Percentiles rank a stretch among this genome's conserved stretches.
Evolutionary conservation across 1,284 basidiomycete genomes (phyloP).

Genomic region (Exsudoporus floridanus): DNA sequence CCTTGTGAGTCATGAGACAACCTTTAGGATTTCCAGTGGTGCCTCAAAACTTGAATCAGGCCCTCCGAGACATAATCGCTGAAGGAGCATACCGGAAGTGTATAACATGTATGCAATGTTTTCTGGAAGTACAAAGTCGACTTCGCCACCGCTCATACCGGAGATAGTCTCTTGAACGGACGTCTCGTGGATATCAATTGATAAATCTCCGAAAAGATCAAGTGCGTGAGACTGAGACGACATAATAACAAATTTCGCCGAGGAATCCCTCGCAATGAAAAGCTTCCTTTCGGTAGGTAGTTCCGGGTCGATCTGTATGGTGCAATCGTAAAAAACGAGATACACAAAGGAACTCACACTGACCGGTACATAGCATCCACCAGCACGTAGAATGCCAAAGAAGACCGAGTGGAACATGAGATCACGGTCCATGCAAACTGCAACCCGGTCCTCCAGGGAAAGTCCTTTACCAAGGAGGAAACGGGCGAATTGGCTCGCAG

Average conservation of each 20-base stretch:
- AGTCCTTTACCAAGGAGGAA: conserved; percentile 45
- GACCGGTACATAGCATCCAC: conserved; percentile 56
- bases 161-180: conserved; percentile 30
- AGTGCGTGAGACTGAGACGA: conserved; percentile 30
- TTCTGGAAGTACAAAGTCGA: conserved; percentile 35
- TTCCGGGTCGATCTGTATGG: conserved; percentile 50
- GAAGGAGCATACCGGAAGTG: conserved; percentile 43
- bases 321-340: conserved; percentile 1
- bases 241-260: conserved; percentile 45
- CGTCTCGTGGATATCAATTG: conserved; percentile 35
- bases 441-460: conserved; percentile 44
- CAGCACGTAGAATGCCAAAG: conserved; percentile 50
- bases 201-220: conserved; percentile 32
- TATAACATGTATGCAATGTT: conserved; percentile 52
- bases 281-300: conserved; percentile 48
- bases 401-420: conserved; percentile 46
- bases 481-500: conserved; percentile 44
- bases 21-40: conserved; percentile 58
- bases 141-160: conserved; percentile 31
- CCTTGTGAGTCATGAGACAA: conserved; percentile 50
- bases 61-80: not conserved
- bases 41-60: conserved; percentile 32
- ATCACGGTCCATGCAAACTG: conserved; percentile 49
- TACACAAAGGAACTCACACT: conserved; percentile 28
- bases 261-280: conserved; percentile 48